phyloP scores from a whole-genome alignment of 1,139 yeast genomes.

The Suhomyces choctaworum region DNA sequence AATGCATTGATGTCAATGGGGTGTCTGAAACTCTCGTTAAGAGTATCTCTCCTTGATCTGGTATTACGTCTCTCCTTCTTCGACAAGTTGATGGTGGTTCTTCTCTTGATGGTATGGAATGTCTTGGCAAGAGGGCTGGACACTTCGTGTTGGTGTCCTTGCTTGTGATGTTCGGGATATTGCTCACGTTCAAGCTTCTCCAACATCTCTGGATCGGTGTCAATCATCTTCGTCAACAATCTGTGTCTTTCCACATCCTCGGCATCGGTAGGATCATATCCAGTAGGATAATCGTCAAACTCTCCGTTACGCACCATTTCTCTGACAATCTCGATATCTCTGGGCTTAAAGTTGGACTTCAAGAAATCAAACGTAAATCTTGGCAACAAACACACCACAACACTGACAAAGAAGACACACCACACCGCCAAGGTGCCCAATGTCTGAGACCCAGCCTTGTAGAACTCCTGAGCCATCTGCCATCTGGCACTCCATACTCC shows the following conservation, averaged over 20 bases:
- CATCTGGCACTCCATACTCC: conserved; percentile 57
- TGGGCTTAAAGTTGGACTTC: conserved; percentile 47
- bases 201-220: conserved; percentile 36
- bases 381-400: conserved; percentile 50
- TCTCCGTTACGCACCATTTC: conserved; percentile 49
- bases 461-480: conserved; percentile 46
- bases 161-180: conserved; percentile 15
- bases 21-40: conserved; percentile 33
- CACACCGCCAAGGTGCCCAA: conserved; percentile 56
- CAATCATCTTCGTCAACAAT: conserved; percentile 36
- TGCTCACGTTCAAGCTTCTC: conserved; percentile 33
- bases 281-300: conserved; percentile 50
- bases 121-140: conserved; percentile 32
- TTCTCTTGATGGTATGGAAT: conserved; percentile 35
- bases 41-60: conserved; percentile 34
- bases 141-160: conserved; percentile 15
- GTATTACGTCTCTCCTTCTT: conserved; percentile 21
- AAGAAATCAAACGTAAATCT: conserved; percentile 53
- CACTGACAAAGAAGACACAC: conserved; percentile 51
- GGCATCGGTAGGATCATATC: conserved; percentile 60
- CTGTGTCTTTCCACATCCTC: conserved; percentile 48
- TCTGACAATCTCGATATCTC: conserved; percentile 56
- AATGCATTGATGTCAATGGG: conserved; percentile 40
- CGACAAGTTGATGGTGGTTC: conserved; percentile 24
- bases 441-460: conserved; percentile 54